Percentiles rank a stretch among this genome's conserved stretches.
These are phyloP conservation scores for Amesomyces nigricolor DNA, from an alignment of 2,329 filamentous ascomycete genomes.

Conservation along the genomic window DNA sequence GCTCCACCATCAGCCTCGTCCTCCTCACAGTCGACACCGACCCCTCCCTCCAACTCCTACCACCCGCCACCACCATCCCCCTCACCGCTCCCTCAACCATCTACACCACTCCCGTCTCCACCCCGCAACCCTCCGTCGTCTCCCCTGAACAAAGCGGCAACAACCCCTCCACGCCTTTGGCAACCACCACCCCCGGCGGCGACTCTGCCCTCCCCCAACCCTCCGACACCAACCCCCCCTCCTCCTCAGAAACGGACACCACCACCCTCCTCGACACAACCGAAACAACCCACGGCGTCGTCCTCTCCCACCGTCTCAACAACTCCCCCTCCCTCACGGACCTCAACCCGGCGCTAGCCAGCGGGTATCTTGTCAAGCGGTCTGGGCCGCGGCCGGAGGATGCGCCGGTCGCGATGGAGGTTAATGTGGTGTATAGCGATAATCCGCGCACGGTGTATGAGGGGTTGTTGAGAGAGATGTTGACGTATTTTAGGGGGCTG, in stretches of 20 bases:
- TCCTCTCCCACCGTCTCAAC: slow-evolving; percentile 61
- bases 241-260: slow-evolving; percentile 41
- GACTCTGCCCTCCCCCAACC: neutral
- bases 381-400: slow-evolving; percentile 52
- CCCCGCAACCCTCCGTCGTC: slow-evolving; percentile 54
- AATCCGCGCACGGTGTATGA: slow-evolving; percentile 51
- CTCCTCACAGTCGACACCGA: slow-evolving; percentile 61
- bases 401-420: slow-evolving; percentile 55
- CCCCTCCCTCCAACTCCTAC: slow-evolving; percentile 58
- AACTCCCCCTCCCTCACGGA: slow-evolving; percentile 53
- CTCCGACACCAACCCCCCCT: slow-evolving; percentile 33
- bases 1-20: slow-evolving; percentile 49
- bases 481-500: slow-evolving; percentile 63
- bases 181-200: slow-evolving; percentile 16
- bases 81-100: slow-evolving; percentile 40
- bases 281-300: slow-evolving; percentile 70
- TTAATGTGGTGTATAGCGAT: slow-evolving; percentile 57
- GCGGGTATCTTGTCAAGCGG: slow-evolving; percentile 62
- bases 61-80: slow-evolving; percentile 47
- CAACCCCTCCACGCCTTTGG: slow-evolving; percentile 45
- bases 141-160: slow-evolving; percentile 56
- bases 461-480: slow-evolving; percentile 61
- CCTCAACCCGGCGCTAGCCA: slow-evolving; percentile 52
- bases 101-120: slow-evolving; percentile 61
- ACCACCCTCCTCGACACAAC: slow-evolving; percentile 65